Evolutionary conservation across 805 yeast genomes (phyloP).

Genomic region (Kluyveromyces dobzhanskii): DNA sequence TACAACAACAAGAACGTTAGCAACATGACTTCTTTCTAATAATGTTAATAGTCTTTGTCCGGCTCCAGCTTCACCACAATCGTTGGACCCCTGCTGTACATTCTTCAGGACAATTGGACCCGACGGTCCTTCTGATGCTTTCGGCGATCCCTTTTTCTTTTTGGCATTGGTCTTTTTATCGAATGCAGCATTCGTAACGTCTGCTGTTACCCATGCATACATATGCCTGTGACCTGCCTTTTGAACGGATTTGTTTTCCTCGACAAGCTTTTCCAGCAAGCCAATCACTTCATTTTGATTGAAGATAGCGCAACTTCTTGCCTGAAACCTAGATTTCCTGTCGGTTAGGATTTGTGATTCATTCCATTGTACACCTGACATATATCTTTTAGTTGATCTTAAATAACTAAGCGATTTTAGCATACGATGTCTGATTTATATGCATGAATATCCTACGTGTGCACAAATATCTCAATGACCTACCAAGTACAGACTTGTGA

Average conservation of each 20-base stretch:
- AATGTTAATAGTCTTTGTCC: slow-evolving; percentile 52
- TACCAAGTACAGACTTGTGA: no score
- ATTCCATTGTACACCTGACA: slow-evolving; percentile 29
- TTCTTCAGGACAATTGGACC: slow-evolving; percentile 3
- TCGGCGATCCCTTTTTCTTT: slow-evolving; percentile 8
- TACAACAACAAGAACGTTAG: slow-evolving; percentile 57
- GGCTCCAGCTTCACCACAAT: slow-evolving; percentile 71
- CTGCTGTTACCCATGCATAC: slow-evolving; percentile 61
- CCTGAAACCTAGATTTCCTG: slow-evolving; percentile 62
- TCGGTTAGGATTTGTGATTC: slow-evolving; percentile 35
- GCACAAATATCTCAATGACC: no score
- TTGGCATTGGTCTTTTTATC: slow-evolving; percentile 6
- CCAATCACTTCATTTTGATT: slow-evolving; percentile 35
- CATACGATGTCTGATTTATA: not conserved
- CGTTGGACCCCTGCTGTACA: slow-evolving; percentile 51
- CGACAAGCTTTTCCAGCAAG: slow-evolving; percentile 35
- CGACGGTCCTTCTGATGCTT: not conserved
- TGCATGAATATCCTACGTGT: no score
- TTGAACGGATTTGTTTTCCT: slow-evolving; percentile 37
- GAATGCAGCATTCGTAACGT: slow-evolving; percentile 3
- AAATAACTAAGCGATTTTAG: not conserved
- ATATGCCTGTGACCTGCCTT: slow-evolving; percentile 68
- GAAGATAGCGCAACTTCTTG: slow-evolving; percentile 39
- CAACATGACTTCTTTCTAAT: slow-evolving; percentile 39
- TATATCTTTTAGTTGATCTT: not conserved